A percentile compares a stretch with the other conserved stretches of the same genome.
Conservation (phyloP, 306 rosid genomes). For the Crataegus laevigata region DNA sequence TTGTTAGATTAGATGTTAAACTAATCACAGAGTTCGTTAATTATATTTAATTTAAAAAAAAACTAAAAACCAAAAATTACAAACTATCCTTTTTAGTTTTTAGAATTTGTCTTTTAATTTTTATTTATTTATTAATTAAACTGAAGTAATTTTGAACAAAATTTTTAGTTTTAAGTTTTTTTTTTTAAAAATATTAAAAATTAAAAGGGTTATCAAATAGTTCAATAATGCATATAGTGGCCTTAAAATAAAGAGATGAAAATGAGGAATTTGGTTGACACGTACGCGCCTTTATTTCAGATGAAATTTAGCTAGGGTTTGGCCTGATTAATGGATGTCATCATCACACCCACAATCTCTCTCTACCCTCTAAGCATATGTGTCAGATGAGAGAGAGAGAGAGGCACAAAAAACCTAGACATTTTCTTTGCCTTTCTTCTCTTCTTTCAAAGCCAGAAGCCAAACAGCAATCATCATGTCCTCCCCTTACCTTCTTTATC, state of each 20-base stretch:
- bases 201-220: no score
- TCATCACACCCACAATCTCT: background rate
- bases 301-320: background rate
- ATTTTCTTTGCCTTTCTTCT: constrained; percentile 21
- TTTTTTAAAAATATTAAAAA: no score
- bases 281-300: background rate
- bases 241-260: background rate
- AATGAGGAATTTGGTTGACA: background rate
- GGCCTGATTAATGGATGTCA: background rate
- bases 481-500: constrained; percentile 38
- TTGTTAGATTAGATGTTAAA: no score
- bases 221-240: no score
- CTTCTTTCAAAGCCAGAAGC: constrained; percentile 35
- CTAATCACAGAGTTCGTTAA: no score
- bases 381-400: constrained; percentile 10
- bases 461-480: constrained; percentile 52
- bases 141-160: no score
- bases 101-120: no score
- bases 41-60: no score
- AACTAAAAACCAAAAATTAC: no score
- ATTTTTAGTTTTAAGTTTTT: no score
- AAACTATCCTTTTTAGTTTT: no score
- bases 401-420: constrained; percentile 24
- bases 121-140: no score
- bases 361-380: background rate